A percentile compares a stretch with the other conserved stretches of the same genome.
These are phyloP conservation scores for Phylloporus arenicola DNA, from an alignment of 768 basidiomycete genomes.

Conservation along the genomic window DNA sequence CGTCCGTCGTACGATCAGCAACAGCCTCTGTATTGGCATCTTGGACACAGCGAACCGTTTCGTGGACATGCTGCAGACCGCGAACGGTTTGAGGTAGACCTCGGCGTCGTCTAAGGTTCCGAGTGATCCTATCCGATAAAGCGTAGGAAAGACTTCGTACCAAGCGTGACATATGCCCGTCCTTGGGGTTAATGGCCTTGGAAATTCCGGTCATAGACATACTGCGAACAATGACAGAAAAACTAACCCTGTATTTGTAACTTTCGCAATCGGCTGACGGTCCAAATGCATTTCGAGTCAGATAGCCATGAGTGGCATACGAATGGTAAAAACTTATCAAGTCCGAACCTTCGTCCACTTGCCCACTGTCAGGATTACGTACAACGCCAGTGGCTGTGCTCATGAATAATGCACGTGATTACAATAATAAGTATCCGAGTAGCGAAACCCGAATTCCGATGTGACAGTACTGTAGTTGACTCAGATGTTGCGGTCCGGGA, in stretches of 20 bases:
- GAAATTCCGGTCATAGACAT: background rate
- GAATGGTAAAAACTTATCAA: no score
- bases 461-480: background rate
- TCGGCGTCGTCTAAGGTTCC: background rate
- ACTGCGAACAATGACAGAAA: background rate
- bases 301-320: background rate
- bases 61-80: background rate
- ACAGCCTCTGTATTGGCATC: no score
- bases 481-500: constrained; percentile 8
- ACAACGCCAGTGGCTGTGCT: background rate
- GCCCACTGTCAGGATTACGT: no score
- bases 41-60: no score
- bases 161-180: no score
- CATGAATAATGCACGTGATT: background rate
- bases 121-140: background rate
- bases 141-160: background rate
- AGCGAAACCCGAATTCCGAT: constrained; percentile 11
- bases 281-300: background rate
- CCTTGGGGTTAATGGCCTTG: background rate
- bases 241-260: background rate
- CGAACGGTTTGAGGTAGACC: no score
- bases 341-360: no score
- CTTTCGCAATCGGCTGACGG: background rate
- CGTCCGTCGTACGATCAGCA: no score
- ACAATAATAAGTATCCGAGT: background rate